Conservation (phyloP, 2,329 filamentous ascomycete genomes). For the Penicillium sp. region DNA sequence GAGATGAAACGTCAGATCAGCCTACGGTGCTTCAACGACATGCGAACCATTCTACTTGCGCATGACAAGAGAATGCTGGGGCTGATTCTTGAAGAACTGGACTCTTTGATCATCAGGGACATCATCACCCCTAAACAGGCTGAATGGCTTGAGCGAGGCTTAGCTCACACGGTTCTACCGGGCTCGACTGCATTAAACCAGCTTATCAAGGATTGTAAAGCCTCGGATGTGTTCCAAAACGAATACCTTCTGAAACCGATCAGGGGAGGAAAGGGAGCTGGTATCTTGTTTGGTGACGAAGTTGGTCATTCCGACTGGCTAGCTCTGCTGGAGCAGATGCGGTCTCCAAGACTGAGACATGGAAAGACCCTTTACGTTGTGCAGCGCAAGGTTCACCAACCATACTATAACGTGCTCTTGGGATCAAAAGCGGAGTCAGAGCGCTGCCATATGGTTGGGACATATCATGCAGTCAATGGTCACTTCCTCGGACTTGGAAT, state of each 20-base stretch:
- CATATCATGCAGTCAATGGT: not conserved
- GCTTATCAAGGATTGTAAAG: not conserved
- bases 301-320: not conserved
- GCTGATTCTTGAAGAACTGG: conserved; percentile 29
- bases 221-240: not conserved
- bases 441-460: not conserved
- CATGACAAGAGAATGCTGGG: conserved; percentile 38
- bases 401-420: not conserved
- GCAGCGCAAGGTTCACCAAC: not conserved
- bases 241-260: not conserved
- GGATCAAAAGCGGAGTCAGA: not conserved
- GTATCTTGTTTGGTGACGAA: not conserved
- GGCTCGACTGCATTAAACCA: not conserved
- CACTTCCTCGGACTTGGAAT: not conserved
- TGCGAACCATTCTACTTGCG: conserved; percentile 30
- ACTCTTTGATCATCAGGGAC: not conserved
- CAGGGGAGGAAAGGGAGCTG: not conserved
- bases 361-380: not conserved
- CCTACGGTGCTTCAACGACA: conserved; percentile 32
- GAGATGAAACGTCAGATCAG: conserved; percentile 28
- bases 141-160: not conserved
- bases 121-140: not conserved
- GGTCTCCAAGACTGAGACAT: not conserved
- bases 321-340: not conserved
- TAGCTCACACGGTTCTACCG: not conserved